Conservation (phyloP, 1,139 yeast genomes). For the Taphrina confusa region DNA sequence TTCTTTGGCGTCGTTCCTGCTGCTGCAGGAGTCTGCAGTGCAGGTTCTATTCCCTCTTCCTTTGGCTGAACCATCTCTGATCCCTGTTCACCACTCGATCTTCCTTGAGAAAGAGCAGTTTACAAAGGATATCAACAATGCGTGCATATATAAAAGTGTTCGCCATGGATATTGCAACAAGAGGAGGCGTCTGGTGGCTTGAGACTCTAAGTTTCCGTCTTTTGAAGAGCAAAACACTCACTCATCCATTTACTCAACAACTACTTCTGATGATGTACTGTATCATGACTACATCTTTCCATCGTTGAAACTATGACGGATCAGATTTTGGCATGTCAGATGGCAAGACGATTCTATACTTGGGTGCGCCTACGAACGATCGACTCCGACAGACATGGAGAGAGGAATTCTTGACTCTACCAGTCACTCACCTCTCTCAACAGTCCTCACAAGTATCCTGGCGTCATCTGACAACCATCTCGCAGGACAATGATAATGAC, state of each 20-base stretch:
- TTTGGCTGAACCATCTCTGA: slow-evolving; percentile 1
- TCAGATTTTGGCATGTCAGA: not conserved
- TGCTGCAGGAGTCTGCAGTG: not conserved
- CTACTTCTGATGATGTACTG: no score
- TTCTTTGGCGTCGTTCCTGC: not conserved
- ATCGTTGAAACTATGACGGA: no score
- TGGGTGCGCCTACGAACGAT: slow-evolving; percentile 24
- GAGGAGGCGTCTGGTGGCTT: no score
- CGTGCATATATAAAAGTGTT: no score
- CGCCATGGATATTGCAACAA: no score
- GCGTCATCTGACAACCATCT: not conserved
- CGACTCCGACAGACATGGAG: slow-evolving; percentile 16
- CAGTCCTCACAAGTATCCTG: not conserved
- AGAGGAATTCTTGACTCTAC: not conserved
- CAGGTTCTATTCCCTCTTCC: not conserved
- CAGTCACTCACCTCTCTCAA: not conserved
- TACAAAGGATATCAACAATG: no score
- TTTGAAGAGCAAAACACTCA: no score
- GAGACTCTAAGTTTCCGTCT: no score
- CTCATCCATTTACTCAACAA: no score
- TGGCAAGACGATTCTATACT: not conserved
- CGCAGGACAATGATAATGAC: not conserved
- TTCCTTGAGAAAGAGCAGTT: no score
- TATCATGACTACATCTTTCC: no score
- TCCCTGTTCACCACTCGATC: no score